Conservation (phyloP, 495 filamentous ascomycete genomes). For the Saxispiralis lemnorum region DNA sequence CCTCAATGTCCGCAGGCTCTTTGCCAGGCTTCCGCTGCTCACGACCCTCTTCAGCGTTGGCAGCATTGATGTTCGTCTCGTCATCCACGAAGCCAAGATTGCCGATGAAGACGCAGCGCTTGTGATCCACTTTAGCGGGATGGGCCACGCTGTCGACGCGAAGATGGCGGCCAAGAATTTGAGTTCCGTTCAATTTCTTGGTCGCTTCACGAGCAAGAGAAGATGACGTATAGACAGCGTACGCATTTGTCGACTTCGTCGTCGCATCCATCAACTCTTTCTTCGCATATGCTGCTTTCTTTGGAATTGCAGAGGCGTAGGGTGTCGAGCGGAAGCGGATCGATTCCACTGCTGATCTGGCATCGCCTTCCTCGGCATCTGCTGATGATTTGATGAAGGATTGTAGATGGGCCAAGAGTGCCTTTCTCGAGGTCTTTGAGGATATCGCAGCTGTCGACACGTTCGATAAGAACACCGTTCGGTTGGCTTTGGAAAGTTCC, state of each 20-base stretch:
- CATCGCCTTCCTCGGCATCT: slow-evolving; percentile 19
- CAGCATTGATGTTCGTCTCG: slow-evolving; percentile 40
- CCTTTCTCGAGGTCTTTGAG: slow-evolving; percentile 62
- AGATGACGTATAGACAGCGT: slow-evolving; percentile 64
- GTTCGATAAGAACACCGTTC: slow-evolving; percentile 88
- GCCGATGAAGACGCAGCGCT: slow-evolving; percentile 87
- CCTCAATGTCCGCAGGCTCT: slow-evolving; percentile 74
- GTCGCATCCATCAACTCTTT: slow-evolving; percentile 71
- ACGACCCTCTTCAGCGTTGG: slow-evolving; percentile 37
- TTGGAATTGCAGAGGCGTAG: slow-evolving; percentile 62
- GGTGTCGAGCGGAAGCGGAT: slow-evolving; percentile 86
- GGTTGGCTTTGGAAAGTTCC: slow-evolving; percentile 68
- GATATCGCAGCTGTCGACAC: slow-evolving; percentile 66
- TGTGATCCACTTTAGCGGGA: slow-evolving; percentile 62
- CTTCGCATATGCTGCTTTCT: slow-evolving; percentile 73
- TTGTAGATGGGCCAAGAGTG: slow-evolving; percentile 46
- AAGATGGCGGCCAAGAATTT: slow-evolving; percentile 74
- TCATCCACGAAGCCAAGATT: slow-evolving; percentile 91
- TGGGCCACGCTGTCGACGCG: slow-evolving; percentile 81
- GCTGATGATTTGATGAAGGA: slow-evolving; percentile 32
- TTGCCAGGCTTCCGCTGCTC: slow-evolving; percentile 39
- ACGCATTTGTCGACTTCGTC: slow-evolving; percentile 85
- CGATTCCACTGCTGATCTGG: slow-evolving; percentile 41
- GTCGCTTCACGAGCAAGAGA: slow-evolving; percentile 59
- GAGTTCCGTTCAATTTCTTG: slow-evolving; percentile 59